Evolutionary conservation across 148 eudicot genomes (phyloP).

Genomic region (Cornus florida): DNA sequence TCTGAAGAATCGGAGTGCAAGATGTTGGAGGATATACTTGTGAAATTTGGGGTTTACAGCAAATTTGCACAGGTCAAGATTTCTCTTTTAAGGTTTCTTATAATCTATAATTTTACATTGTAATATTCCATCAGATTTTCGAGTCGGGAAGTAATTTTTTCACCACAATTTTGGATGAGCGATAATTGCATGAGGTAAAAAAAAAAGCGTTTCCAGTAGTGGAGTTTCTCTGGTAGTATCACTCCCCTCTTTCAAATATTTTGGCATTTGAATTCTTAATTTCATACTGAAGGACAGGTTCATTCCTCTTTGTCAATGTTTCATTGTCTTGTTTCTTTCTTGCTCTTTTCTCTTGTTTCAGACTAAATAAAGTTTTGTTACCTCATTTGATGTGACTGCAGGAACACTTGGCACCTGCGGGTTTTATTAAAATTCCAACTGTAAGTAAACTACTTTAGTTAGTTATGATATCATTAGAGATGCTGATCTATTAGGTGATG

Average conservation of each 20-base stretch:
- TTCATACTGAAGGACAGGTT: too few species aligned
- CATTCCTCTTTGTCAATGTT: background rate
- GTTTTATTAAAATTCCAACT: slow-evolving; percentile 42
- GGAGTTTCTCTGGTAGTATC: too few species aligned
- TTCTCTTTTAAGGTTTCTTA: background rate
- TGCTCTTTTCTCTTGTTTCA: background rate
- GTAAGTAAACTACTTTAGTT: slow-evolving; percentile 27
- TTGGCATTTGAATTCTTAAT: too few species aligned
- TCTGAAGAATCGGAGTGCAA: slow-evolving; percentile 31
- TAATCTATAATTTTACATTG: background rate
- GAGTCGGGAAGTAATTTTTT: background rate
- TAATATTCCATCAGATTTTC: background rate
- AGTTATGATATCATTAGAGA: too few species aligned
- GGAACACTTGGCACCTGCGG: slow-evolving; percentile 50
- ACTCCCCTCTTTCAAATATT: background rate
- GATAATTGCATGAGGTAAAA: background rate
- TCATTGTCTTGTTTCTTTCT: background rate
- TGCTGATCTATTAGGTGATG: too few species aligned
- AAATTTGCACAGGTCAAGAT: slow-evolving; percentile 40
- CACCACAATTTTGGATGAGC: background rate
- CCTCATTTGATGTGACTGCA: slow-evolving; percentile 23
- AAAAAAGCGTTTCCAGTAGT: too few species aligned
- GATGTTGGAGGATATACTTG: slow-evolving; percentile 35
- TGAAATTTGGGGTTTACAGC: slow-evolving; percentile 36
- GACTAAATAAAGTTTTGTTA: background rate